Conservation (phyloP, 768 basidiomycete species). For the Paxillus ammoniavirescens region DNA sequence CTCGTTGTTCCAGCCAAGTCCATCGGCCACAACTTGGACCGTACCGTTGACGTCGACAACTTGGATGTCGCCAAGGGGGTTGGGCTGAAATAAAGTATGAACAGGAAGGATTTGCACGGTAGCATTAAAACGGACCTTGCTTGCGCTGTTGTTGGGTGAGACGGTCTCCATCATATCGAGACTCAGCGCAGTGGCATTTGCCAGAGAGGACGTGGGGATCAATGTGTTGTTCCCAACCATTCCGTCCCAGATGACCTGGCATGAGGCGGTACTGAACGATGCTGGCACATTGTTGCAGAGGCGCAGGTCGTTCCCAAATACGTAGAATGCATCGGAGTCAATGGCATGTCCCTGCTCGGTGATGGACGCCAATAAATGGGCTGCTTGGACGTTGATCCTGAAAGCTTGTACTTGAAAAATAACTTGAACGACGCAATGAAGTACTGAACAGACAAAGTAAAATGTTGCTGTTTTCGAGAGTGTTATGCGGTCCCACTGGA, state of each 20-base stretch:
- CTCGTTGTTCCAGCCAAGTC: slow-evolving; percentile 33
- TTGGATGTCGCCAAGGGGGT: slow-evolving; percentile 19
- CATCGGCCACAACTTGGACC: slow-evolving; percentile 30
- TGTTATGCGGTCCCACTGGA: slow-evolving; percentile 68
- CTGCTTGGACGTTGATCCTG: slow-evolving; percentile 59
- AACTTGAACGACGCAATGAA: slow-evolving; percentile 68
- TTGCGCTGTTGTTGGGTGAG: neutral
- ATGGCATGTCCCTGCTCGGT: slow-evolving; percentile 48
- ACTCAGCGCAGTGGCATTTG: neutral
- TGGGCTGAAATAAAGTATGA: slow-evolving; percentile 8
- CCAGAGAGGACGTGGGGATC: neutral
- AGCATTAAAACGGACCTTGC: slow-evolving; percentile 1
- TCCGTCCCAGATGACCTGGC: slow-evolving; percentile 58
- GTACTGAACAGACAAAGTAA: slow-evolving; percentile 65
- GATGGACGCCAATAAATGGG: slow-evolving; percentile 49
- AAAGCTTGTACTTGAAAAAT: slow-evolving; percentile 67
- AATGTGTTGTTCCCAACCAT: slow-evolving; percentile 14
- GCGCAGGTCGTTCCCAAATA: slow-evolving; percentile 48
- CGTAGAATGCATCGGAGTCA: slow-evolving; percentile 42
- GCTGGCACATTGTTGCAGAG: slow-evolving; percentile 56
- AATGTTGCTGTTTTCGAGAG: slow-evolving; percentile 62
- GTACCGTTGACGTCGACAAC: slow-evolving; percentile 25
- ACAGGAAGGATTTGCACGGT: neutral
- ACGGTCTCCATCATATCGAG: neutral
- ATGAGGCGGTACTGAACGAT: slow-evolving; percentile 33